Evolutionary conservation across 2,329 filamentous ascomycete species (phyloP).

Genomic region (Magnaporthiopsis rhizophila): DNA sequence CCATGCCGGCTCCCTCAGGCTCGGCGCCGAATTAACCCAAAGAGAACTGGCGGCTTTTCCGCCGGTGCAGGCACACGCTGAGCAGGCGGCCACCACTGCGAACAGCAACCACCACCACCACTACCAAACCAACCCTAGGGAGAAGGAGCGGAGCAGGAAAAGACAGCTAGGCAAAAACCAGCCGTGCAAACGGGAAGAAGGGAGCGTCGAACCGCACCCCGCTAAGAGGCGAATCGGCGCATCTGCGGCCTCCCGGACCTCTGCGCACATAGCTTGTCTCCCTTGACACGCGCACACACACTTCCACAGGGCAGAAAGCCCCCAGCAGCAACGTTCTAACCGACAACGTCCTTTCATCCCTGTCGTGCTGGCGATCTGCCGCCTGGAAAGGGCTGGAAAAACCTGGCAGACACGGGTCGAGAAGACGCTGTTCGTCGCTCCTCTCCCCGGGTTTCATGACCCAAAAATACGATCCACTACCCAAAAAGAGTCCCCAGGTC

Average conservation of each 20-base stretch:
- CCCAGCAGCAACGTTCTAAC: neutral
- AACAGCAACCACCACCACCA: neutral
- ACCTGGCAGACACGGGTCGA: neutral
- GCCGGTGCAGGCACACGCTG: neutral
- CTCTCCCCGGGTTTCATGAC: conserved; percentile 5
- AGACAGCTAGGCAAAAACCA: neutral
- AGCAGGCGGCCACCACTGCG: too few species aligned
- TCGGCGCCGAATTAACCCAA: neutral
- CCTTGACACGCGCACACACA: neutral
- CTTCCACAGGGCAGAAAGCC: neutral
- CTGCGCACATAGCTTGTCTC: neutral
- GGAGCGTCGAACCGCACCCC: neutral
- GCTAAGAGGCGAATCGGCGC: neutral
- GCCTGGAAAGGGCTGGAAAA: neutral
- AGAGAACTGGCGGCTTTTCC: neutral
- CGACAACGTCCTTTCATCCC: neutral
- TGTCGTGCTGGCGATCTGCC: neutral
- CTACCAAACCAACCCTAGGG: too few species aligned
- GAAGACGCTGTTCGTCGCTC: neutral
- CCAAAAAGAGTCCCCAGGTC: conserved; percentile 2
- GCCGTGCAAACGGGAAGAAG: neutral
- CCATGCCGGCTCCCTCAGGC: neutral
- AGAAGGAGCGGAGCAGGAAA: neutral
- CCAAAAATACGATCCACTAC: conserved; percentile 4
- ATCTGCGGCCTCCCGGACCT: neutral